phyloP scores from a whole-genome alignment of 1,284 basidiomycete genomes.

The Cutaneotrichosporon sp. region DNA sequence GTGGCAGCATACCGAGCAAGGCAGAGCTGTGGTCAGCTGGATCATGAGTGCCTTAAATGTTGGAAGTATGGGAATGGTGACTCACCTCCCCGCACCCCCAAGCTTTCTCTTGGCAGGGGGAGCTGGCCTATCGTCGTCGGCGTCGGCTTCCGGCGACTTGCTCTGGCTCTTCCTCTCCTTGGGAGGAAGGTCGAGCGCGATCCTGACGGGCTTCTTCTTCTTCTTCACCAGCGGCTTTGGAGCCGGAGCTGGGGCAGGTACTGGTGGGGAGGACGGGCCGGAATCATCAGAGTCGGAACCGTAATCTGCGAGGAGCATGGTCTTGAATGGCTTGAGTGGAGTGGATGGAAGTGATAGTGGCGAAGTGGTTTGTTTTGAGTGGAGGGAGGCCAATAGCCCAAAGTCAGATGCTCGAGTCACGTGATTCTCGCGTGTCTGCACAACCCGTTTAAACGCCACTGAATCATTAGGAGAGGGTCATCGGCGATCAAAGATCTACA shows the following conservation, averaged over 20 bases:
- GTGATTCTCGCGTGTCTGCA: no score
- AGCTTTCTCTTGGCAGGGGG: slow-evolving; percentile 31
- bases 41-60: no score
- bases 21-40: slow-evolving; percentile 35
- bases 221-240: slow-evolving; percentile 21
- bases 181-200: slow-evolving; percentile 46
- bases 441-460: no score
- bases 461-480: no score
- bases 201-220: slow-evolving; percentile 47
- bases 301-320: slow-evolving; percentile 51
- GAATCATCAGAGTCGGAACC: slow-evolving; percentile 44
- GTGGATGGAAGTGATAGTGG: not conserved
- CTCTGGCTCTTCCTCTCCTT: slow-evolving; percentile 7
- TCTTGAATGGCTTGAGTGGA: slow-evolving; percentile 4
- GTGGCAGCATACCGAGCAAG: slow-evolving; percentile 50
- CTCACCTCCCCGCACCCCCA: slow-evolving; percentile 22
- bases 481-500: no score
- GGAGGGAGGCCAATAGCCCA: no score
- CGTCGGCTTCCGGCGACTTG: not conserved
- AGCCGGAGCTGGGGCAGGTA: slow-evolving; percentile 15
- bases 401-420: no score
- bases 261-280: not conserved
- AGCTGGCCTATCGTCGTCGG: slow-evolving; percentile 12
- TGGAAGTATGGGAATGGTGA: not conserved
- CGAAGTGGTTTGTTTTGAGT: not conserved